These are phyloP conservation scores for Croton laevigatus DNA, from an alignment of 441 rosid genomes.

Conservation along the genomic window DNA sequence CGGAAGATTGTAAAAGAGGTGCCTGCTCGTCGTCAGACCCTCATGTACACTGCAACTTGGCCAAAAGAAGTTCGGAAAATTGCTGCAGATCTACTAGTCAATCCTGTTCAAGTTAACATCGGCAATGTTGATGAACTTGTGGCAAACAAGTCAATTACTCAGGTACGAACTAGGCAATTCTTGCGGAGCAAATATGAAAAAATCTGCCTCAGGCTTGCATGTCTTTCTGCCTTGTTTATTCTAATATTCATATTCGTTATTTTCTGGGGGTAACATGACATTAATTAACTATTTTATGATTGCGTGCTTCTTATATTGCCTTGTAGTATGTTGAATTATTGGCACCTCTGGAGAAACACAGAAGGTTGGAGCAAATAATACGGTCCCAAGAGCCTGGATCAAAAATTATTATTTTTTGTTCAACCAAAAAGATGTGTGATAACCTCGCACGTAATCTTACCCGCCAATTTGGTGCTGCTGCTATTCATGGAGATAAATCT, in stretches of 20 bases:
- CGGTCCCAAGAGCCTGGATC: slow-evolving; percentile 96
- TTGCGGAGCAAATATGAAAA: neutral
- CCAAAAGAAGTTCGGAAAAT: slow-evolving; percentile 96
- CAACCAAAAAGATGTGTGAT: slow-evolving; percentile 98
- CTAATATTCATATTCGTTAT: neutral
- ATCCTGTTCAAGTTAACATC: slow-evolving; percentile 96
- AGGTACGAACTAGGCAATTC: slow-evolving; percentile 41
- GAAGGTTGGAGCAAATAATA: slow-evolving; percentile 88
- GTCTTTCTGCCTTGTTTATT: neutral
- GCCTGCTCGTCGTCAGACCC: slow-evolving; percentile 91
- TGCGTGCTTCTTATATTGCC: neutral
- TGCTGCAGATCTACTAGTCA: slow-evolving; percentile 89
- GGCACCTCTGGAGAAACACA: slow-evolving; percentile 84
- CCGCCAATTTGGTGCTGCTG: slow-evolving; percentile 92
- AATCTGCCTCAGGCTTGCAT: neutral
- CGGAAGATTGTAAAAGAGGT: slow-evolving; percentile 93
- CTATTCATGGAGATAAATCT: slow-evolving; percentile 99
- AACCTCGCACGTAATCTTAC: slow-evolving; percentile 82
- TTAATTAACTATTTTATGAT: neutral
- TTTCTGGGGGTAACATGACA: neutral
- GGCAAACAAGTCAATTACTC: slow-evolving; percentile 96
- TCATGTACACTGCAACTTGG: slow-evolving; percentile 99
- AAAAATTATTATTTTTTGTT: slow-evolving; percentile 88
- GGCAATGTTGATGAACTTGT: slow-evolving; percentile 98
- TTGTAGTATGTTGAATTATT: slow-evolving; percentile 74